phyloP scores from a whole-genome alignment of 2,329 filamentous ascomycete genomes.

The Cladosporium sp. region DNA sequence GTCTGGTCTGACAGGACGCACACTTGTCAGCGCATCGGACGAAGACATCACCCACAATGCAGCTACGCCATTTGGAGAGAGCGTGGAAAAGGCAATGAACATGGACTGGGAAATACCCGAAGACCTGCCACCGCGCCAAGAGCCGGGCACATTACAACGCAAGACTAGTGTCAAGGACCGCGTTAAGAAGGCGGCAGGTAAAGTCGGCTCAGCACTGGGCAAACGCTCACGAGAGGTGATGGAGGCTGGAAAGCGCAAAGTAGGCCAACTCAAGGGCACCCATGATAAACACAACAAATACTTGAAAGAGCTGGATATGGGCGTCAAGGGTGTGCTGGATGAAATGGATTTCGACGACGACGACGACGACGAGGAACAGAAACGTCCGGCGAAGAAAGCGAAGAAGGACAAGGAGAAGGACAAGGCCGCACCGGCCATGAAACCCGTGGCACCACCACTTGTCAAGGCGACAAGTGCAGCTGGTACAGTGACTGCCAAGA shows the following conservation, averaged over 20 bases:
- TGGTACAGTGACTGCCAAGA: conserved; percentile 32
- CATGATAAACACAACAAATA: conserved; percentile 21
- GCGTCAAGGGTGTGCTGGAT: conserved; percentile 27
- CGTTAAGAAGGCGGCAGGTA: conserved; percentile 26
- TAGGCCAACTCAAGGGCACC: conserved; percentile 20
- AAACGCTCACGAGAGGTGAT: conserved; percentile 34
- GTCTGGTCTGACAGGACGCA: conserved; percentile 31
- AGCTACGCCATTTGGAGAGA: conserved; percentile 21
- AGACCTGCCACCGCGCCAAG: conserved; percentile 6
- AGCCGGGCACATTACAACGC: conserved; percentile 16
- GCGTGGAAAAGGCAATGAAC: conserved; percentile 44
- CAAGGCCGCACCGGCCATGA: conserved; percentile 19
- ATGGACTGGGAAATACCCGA: conserved; percentile 29
- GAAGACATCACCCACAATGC: conserved; percentile 15
- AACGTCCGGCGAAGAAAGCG: conserved; percentile 25
- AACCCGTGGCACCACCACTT: conserved; percentile 19
- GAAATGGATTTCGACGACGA: conserved; percentile 28
- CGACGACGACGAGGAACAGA: conserved; percentile 16
- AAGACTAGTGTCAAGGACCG: conserved; percentile 27
- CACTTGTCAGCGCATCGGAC: conserved; percentile 21
- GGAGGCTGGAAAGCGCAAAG: conserved; percentile 34
- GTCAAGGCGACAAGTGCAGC: conserved; percentile 22
- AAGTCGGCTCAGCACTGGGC: conserved; percentile 29
- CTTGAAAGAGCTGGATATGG: conserved; percentile 30
- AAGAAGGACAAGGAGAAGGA: conserved; percentile 23